Percentiles rank a stretch among this genome's conserved stretches.
Evolutionary conservation across 1,284 basidiomycete genomes (phyloP).

Genomic region (Apiotrichum siamense): DNA sequence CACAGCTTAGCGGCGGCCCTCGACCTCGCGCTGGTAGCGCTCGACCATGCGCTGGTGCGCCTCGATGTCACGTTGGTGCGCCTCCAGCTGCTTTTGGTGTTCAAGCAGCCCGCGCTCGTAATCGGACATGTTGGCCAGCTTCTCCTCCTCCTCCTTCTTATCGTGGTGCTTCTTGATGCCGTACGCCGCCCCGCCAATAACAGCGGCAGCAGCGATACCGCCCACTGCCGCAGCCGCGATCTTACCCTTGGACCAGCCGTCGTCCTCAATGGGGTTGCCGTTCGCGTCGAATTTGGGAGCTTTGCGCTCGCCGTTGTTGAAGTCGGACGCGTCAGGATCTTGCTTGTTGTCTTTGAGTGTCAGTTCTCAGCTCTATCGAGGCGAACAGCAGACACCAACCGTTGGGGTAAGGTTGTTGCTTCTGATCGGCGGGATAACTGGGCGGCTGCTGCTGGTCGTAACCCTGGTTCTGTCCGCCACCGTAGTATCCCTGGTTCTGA

Average conservation of each 20-base stretch:
- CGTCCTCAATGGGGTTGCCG: no score
- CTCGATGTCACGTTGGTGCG: conserved; percentile 1
- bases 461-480: no score
- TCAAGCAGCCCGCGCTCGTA: background rate
- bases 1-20: background rate
- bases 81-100: conserved; percentile 2
- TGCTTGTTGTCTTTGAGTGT: no score
- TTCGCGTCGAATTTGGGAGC: no score
- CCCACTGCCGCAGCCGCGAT: conserved; percentile 3
- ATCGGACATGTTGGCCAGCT: background rate
- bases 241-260: conserved; percentile 14
- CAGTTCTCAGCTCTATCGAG: no score
- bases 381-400: no score
- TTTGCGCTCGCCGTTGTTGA: no score
- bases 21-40: conserved; percentile 2
- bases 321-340: no score
- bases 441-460: no score
- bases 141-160: conserved; percentile 1
- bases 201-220: conserved; percentile 1
- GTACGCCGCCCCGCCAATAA: background rate
- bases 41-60: background rate
- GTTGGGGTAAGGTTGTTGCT: no score
- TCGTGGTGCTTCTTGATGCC: conserved; percentile 6
- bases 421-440: no score
- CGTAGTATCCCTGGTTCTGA: no score